These are phyloP conservation scores for Penicillium griseofulvum DNA, from an alignment of 2,329 filamentous ascomycete genomes.

Conservation along the genomic window DNA sequence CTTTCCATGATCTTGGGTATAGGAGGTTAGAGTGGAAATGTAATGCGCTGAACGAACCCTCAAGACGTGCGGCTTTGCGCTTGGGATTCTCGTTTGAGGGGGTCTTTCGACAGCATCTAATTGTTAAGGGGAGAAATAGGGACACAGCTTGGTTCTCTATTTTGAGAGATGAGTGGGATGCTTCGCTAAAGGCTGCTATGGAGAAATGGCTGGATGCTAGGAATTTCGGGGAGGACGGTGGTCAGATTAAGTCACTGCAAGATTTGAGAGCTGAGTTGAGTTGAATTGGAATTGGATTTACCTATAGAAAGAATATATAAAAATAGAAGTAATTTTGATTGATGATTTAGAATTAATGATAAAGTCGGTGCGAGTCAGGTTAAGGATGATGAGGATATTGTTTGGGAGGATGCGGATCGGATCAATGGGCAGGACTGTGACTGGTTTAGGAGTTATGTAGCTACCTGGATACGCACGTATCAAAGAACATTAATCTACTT, in stretches of 20 bases:
- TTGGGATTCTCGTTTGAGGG: slow-evolving; percentile 62
- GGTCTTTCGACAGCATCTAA: slow-evolving; percentile 60
- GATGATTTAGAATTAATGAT: slow-evolving; percentile 4
- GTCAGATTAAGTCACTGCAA: slow-evolving; percentile 50
- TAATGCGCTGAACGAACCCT: slow-evolving; percentile 55
- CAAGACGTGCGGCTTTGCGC: slow-evolving; percentile 54
- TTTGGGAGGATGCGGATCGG: slow-evolving; percentile 1
- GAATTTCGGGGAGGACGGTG: slow-evolving; percentile 58
- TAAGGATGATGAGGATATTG: neutral
- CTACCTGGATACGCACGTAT: slow-evolving; percentile 3
- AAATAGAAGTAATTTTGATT: neutral
- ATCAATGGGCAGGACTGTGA: slow-evolving; percentile 3
- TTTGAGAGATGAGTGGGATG: slow-evolving; percentile 59
- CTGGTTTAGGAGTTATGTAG: slow-evolving; percentile 6
- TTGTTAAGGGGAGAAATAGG: slow-evolving; percentile 55
- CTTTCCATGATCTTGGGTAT: slow-evolving; percentile 56
- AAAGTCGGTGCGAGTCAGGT: neutral
- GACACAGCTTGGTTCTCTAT: slow-evolving; percentile 63
- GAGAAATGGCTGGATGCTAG: slow-evolving; percentile 54
- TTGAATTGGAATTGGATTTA: neutral
- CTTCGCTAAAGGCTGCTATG: slow-evolving; percentile 53
- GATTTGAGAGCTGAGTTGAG: slow-evolving; percentile 25
- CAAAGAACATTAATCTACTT: neutral
- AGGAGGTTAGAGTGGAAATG: slow-evolving; percentile 65
- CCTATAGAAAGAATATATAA: neutral